These are phyloP conservation scores for Dovyalis caffra DNA, from an alignment of 345 rosid species.

Conservation along the genomic window DNA sequence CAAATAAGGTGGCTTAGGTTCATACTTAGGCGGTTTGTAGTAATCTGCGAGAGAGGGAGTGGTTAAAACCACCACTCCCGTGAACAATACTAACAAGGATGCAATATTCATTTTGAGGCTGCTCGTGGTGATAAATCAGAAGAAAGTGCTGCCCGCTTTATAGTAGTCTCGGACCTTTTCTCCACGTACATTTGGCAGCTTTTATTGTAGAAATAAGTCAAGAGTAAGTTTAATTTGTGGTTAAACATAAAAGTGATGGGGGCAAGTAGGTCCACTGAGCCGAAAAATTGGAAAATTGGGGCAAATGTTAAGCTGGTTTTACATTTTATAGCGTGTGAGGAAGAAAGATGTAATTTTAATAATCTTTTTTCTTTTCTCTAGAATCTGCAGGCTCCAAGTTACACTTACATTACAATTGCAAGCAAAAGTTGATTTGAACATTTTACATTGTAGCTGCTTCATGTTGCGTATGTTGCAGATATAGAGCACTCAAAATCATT, in stretches of 20 bases:
- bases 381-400: background rate
- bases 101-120: slow-evolving; percentile 17
- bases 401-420: too few species aligned
- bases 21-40: background rate
- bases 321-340: background rate
- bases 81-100: slow-evolving; percentile 21
- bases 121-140: background rate
- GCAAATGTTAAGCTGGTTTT: background rate
- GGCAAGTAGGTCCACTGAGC: background rate
- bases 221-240: background rate
- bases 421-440: too few species aligned
- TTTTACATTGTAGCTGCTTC: too few species aligned
- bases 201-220: background rate
- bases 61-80: slow-evolving; percentile 25
- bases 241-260: background rate
- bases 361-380: background rate
- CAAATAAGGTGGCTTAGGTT: background rate
- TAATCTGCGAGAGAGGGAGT: slow-evolving; percentile 18
- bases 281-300: background rate
- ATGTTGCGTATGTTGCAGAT: too few species aligned
- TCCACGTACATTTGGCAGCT: background rate
- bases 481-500: too few species aligned
- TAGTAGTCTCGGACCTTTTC: slow-evolving; percentile 1
- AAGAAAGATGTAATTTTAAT: background rate
- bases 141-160: slow-evolving; percentile 1